Evolutionary conservation across 495 filamentous ascomycete species (phyloP), one percentile per base, ranked within the genome.

Genomic region (Penicillium samsonianum): DNA sequence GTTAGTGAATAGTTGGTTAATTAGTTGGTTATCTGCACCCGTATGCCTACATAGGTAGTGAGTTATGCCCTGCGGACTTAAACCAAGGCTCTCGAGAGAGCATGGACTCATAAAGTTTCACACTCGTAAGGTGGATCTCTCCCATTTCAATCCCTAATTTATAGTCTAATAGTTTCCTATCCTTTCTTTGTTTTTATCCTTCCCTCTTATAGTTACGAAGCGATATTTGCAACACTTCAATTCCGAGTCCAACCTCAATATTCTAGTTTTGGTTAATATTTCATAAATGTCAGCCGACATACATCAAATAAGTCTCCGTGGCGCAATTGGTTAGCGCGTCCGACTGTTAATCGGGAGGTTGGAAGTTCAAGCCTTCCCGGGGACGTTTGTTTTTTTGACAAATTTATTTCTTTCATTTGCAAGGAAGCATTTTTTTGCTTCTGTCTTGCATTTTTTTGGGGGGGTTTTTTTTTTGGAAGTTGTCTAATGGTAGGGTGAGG

Each of bases 321-420:
- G 73, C 73, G 73, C 73, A 74, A 75, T 74, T 64, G 71, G 73
- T 67, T 76, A 76, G 73, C 73, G 73, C 73, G 73, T 76, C 64
- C 63, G 72, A 76, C 73, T 76, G 73, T 76, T 76, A 76, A 76
- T 75, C 73, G 64, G 65, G 72, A 76, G 73, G 73, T 74, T 76
- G 73, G 72, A 67, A 72, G 73, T 74, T 75, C 73, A 64, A 75
- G 73, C 73, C 73, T 70, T 71, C 66, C 73, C 73, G 73, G 66
- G 65, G 47, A 62, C 55, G 55, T 45, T 60, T 35, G 12, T 43
- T 62, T 58, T 62, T 62, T 57, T 49, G 30, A 26, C 2, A 22
- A 43, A 2, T 19, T 12, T 9, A 14, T 2, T 22, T 42, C 2
- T n/a, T 9, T 38, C 35, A n/a, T 38, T 38, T 38, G 5, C 35